Evolutionary conservation across 495 filamentous ascomycete genomes (phyloP), one percentile per base, ranked within the genome.

Genomic region (Lasiosphaeria hispida): DNA sequence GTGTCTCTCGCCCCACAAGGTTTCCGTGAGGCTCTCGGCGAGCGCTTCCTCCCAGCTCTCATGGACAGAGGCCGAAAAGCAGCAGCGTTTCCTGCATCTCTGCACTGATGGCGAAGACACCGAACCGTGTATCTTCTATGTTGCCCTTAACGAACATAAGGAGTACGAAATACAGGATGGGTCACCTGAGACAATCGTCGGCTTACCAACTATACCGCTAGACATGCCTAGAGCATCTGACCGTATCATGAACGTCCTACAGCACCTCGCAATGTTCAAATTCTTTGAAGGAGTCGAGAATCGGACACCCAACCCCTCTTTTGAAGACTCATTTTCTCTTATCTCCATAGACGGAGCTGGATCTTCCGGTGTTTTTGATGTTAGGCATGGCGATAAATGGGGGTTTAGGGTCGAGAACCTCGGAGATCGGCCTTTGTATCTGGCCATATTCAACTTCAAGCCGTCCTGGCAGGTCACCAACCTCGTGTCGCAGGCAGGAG

Each of bases 401-500:
- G 49, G 49, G 17, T 53, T 53, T 53, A 53, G 49, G 11, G 17
- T 53, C 49, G 35, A 53, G 49, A 53, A 53, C 49, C 35, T 2
- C 49, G 49, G 49, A 40, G 49, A 13, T n/a, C 35, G 35, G 10
- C 49, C 49, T 4, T 40, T 53, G 36, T 53, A 53, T 40, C 49
- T 53, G 49, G 49, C 49, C 10, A 53, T 53, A 53, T 53, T 53
- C 49, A 39, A 53, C 49, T 53, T 53, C 39, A 53, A 2, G 49
- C 49, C 49, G 49, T 9, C 49, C 10, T 37, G 49, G 49, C 49
- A 19, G 36, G 39, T 53, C 17, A 17, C 49, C 34, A 53, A 53
- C 36, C 49, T 53, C 35, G 49, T 53, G 35, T 53, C 49, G 35
- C 33, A 53, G 49, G 49, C 49, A 40, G 35, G 49, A 3, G 49